phyloP scores from a whole-genome alignment of 2,329 filamentous ascomycete species.

The Ceratocystis alfenasii region DNA sequence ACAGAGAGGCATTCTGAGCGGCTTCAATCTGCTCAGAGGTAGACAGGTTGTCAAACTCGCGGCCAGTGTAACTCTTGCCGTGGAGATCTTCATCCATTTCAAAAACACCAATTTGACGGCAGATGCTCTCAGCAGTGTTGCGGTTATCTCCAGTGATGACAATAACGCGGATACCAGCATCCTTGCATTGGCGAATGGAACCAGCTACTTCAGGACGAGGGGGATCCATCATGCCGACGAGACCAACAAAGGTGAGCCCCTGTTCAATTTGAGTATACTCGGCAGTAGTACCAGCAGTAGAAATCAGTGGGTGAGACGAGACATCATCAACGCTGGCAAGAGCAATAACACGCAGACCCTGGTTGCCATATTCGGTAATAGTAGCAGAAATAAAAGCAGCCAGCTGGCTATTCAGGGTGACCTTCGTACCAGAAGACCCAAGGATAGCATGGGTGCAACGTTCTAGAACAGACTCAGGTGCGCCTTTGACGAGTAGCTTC shows the following conservation, averaged over 20 bases:
- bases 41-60: constrained; percentile 81
- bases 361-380: constrained; percentile 80
- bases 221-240: constrained; percentile 93
- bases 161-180: constrained; percentile 89
- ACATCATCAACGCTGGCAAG: constrained; percentile 75
- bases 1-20: constrained; percentile 74
- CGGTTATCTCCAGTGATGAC: constrained; percentile 98
- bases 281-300: constrained; percentile 64
- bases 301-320: constrained; percentile 54
- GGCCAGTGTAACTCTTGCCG: constrained; percentile 90
- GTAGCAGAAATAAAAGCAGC: constrained; percentile 61
- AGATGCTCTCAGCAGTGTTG: constrained; percentile 95
- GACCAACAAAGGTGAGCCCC: constrained; percentile 83
- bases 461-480: constrained; percentile 86
- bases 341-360: constrained; percentile 86
- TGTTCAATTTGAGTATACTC: constrained; percentile 85
- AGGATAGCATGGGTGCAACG: constrained; percentile 74
- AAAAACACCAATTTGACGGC: constrained; percentile 93
- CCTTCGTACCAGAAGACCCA: constrained; percentile 66
- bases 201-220: constrained; percentile 80
- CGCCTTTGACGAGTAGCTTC: constrained; percentile 88
- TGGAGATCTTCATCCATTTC: constrained; percentile 65
- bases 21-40: constrained; percentile 70
- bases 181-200: constrained; percentile 79
- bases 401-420: constrained; percentile 58